A percentile compares a stretch with the other conserved stretches of the same genome.
These are phyloP conservation scores for Thraustochytrium sp. DNA, from an alignment of 352 stramenopile species.

Conservation along the genomic window DNA sequence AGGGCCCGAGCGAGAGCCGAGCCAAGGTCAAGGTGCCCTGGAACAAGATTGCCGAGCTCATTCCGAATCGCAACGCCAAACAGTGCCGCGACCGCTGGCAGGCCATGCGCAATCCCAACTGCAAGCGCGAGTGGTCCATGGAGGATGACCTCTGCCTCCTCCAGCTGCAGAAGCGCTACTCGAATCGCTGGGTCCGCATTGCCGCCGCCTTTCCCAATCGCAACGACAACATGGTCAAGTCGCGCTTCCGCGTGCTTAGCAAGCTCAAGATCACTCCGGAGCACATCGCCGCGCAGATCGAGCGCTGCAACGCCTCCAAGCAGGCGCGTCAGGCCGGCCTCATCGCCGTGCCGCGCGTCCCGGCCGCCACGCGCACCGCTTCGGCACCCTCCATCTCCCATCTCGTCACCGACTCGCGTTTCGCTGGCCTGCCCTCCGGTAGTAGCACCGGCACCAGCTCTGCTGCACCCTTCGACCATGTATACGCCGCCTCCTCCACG, in stretches of 20 bases:
- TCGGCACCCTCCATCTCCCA: background rate
- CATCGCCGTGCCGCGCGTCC: background rate
- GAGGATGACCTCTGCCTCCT: background rate
- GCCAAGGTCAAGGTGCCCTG: constrained; percentile 2
- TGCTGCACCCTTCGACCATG: too few relatives aligned
- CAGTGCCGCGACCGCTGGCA: constrained; percentile 36
- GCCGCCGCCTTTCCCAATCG: background rate
- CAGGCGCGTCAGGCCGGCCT: background rate
- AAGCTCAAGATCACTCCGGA: constrained; percentile 16
- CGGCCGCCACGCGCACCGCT: background rate
- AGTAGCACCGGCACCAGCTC: too few relatives aligned
- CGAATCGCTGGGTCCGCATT: constrained; percentile 22
- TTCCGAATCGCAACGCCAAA: constrained; percentile 6
- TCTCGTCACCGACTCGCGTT: background rate
- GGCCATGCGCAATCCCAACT: background rate
- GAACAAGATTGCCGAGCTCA: constrained; percentile 3
- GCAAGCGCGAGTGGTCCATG: background rate
- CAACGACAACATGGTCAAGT: constrained; percentile 42
- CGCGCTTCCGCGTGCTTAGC: constrained; percentile 19
- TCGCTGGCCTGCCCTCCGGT: background rate
- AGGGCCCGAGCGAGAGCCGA: background rate
- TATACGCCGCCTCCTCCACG: too few relatives aligned
- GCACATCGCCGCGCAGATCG: background rate
- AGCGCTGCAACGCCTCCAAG: background rate
- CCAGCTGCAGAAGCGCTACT: background rate